phyloP scores from a whole-genome alignment of 306 rosid genomes.

The Cajanus cajan region DNA sequence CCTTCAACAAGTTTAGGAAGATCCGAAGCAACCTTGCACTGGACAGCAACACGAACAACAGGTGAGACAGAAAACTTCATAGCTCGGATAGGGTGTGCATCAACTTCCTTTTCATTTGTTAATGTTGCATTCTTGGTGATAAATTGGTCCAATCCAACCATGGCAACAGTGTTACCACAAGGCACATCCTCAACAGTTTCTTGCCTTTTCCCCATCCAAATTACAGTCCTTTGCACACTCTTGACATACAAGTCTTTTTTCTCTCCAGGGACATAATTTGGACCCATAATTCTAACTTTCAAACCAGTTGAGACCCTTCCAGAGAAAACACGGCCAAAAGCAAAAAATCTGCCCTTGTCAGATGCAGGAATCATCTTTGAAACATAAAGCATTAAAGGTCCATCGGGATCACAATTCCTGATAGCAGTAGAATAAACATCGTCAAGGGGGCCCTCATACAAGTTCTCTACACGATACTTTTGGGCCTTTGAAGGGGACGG shows the following conservation, averaged over 20 bases:
- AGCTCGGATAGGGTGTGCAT: conserved; percentile 89
- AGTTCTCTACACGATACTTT: conserved; percentile 88
- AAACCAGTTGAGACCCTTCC: conserved; percentile 82
- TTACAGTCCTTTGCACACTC: conserved; percentile 90
- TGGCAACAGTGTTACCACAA: conserved; percentile 86
- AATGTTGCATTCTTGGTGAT: conserved; percentile 93
- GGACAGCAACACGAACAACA: conserved; percentile 90
- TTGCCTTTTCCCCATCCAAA: conserved; percentile 97
- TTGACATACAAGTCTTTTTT: conserved; percentile 82
- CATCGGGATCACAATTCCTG: conserved; percentile 81
- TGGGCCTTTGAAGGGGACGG: conserved; percentile 80
- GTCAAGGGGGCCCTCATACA: conserved; percentile 95
- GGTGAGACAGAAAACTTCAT: conserved; percentile 97
- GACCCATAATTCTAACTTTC: conserved; percentile 98
- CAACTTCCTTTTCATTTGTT: conserved; percentile 87
- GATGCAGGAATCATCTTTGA: conserved; percentile 98
- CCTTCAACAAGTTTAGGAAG: conserved; percentile 98
- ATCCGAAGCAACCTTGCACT: conserved; percentile 94
- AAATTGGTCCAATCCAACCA: conserved; percentile 92
- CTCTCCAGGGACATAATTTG: conserved; percentile 84
- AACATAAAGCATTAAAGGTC: conserved; percentile 93
- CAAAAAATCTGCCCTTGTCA: conserved; percentile 91
- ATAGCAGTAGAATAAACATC: conserved; percentile 75
- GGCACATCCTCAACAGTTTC: conserved; percentile 98
- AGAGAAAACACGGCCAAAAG: conserved; percentile 91